Evolutionary conservation across 2,329 filamentous ascomycete species (phyloP), one percentile per base, ranked within the genome.

Genomic region (Epichloe glyceriae): DNA sequence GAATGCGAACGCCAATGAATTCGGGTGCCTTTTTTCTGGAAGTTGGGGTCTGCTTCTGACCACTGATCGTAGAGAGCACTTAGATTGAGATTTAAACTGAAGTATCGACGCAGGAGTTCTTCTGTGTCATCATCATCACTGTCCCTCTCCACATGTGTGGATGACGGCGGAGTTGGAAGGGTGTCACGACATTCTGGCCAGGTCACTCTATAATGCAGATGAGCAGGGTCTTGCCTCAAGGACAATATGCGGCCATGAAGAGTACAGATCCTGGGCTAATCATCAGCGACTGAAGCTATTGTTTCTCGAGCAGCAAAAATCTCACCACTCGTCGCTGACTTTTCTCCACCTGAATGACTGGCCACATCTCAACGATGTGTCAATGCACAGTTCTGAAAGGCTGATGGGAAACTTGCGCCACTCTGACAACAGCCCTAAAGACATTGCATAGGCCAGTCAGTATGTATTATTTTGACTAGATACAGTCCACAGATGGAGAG

Each of bases 291-390:
- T 19, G 2, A 15, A 46, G 20, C 37, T n/a, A 37, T n/a, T 10
- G 17, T 10, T 22, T 6, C 15, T 38, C 12, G n/a, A 42, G 39
- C 15, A 12, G 47, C 1, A 20, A 20, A 43, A 30, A 17, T 61
- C 65, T 56, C 60, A 86, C 93, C 93, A 98, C 73, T 91, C 85
- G 64, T 90, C 82, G 42, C 82, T 78, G 46, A 88, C 80, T 63
- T 90, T 89, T 54, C 84, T 85, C 93, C 93, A 98, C 72, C 91
- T 83, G 60, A 98, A 98, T 0, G 91, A 95, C 66, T 98, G 93
- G 3, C 93, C 93, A 65, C 93, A 98, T 55, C 91, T 83, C 35
- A 98, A 73, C 0, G 89, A 95, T 0, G 91, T 98, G 60, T 95
- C 88, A 57, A 98, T 89, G 64, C 88, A 96, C 4, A 98, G 78